phyloP scores from a whole-genome alignment of 805 yeast genomes.

The Ogataea pilisensis region DNA sequence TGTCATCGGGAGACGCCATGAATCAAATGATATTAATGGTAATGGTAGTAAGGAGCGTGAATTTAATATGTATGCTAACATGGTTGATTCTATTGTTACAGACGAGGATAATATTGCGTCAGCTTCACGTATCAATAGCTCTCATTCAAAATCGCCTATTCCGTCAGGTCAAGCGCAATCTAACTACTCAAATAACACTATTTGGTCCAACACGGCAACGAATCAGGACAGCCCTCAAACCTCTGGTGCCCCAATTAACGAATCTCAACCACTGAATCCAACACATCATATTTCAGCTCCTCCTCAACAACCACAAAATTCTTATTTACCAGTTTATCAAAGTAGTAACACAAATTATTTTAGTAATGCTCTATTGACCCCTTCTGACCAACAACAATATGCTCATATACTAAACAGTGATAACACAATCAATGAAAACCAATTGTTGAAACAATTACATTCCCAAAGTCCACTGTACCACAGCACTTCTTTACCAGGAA shows the following conservation, averaged over 20 bases:
- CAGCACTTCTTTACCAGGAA: neutral
- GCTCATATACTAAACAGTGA: neutral
- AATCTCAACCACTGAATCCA: no score
- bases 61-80: constrained; percentile 14
- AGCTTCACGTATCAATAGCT: neutral
- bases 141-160: neutral
- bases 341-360: neutral
- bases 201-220: neutral
- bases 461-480: neutral
- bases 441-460: neutral
- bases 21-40: neutral
- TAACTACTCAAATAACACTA: neutral
- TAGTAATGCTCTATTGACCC: neutral
- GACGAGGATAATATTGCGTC: constrained; percentile 12
- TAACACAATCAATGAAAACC: neutral
- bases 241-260: no score
- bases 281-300: neutral
- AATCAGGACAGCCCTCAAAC: no score
- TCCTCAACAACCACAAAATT: neutral
- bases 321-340: neutral
- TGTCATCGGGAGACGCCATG: neutral
- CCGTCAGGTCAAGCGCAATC: neutral
- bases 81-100: constrained; percentile 31
- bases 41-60: neutral
- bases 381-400: neutral